phyloP scores from a whole-genome alignment of 2,329 filamentous ascomycete species.

The Alternaria dauci region DNA sequence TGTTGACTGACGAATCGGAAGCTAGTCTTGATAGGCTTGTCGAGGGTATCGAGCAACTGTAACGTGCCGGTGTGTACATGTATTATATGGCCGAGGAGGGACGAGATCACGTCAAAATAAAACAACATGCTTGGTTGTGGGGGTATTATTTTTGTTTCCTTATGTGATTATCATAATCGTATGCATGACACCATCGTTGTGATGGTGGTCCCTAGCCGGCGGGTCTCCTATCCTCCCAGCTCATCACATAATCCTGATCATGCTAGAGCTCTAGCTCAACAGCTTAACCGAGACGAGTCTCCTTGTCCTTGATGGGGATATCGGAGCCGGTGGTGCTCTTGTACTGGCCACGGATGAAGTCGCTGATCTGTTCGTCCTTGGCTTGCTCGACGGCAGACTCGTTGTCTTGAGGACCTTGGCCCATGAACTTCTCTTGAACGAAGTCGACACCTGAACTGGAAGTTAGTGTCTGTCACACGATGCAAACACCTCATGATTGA shows the following conservation, averaged over 20 bases:
- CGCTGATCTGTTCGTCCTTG: conserved; percentile 81
- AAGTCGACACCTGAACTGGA: conserved; percentile 71
- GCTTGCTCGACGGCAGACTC: conserved; percentile 75
- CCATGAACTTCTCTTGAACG: conserved; percentile 78
- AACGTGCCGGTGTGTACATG: background rate
- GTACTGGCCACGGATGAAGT: conserved; percentile 75
- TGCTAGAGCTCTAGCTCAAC: background rate
- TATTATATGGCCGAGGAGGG: background rate
- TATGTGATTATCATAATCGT: conserved; percentile 23
- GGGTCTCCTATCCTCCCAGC: conserved; percentile 22
- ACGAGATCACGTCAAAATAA: background rate
- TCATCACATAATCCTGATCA: background rate
- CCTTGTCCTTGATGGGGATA: conserved; percentile 74
- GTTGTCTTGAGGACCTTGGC: conserved; percentile 69
- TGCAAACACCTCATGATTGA: conserved; percentile 5
- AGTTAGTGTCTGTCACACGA: conserved; percentile 8
- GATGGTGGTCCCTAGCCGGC: conserved; percentile 15
- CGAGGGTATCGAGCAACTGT: conserved; percentile 26
- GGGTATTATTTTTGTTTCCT: conserved; percentile 2
- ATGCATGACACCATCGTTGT: background rate
- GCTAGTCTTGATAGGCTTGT: conserved; percentile 20
- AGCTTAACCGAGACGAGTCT: conserved; percentile 46
- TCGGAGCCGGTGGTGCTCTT: conserved; percentile 74
- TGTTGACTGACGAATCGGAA: conserved; percentile 39
- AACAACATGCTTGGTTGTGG: background rate